A percentile compares a stretch with the other conserved stretches of the same genome.
These are phyloP conservation scores for Vaccinium myrtillus DNA, from an alignment of 148 eudicot species.

Conservation along the genomic window DNA sequence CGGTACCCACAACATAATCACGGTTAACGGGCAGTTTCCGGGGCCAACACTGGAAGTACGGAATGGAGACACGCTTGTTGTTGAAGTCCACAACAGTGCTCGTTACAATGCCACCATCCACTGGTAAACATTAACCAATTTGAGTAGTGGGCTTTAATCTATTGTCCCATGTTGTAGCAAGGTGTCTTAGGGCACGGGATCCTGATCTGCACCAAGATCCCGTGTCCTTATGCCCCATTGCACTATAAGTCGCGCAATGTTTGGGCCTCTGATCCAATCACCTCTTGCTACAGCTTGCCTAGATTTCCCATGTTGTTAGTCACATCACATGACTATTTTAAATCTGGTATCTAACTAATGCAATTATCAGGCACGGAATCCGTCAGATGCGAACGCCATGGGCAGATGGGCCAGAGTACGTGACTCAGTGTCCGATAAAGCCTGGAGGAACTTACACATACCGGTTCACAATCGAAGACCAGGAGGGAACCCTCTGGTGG, in stretches of 20 bases:
- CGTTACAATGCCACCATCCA: slow-evolving; percentile 76
- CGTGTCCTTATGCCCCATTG: neutral
- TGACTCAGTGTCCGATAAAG: slow-evolving; percentile 84
- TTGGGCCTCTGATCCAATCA: no score
- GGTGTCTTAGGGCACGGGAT: neutral
- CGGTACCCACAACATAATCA: slow-evolving; percentile 54
- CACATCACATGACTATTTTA: neutral
- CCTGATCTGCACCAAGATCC: neutral
- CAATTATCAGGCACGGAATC: slow-evolving; percentile 67
- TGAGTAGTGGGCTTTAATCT: neutral
- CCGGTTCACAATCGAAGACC: slow-evolving; percentile 63
- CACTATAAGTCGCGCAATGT: neutral
- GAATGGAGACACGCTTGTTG: slow-evolving; percentile 67
- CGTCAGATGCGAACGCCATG: slow-evolving; percentile 84
- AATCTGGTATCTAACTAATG: neutral
- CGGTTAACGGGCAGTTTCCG: slow-evolving; percentile 88
- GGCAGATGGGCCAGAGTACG: slow-evolving; percentile 92
- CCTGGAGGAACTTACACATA: slow-evolving; percentile 85
- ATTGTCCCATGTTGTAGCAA: neutral
- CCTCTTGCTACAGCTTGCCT: neutral
- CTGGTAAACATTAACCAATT: slow-evolving; percentile 45
- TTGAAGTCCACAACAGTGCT: slow-evolving; percentile 59
- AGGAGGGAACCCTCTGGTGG: slow-evolving; percentile 96
- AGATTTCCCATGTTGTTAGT: neutral
- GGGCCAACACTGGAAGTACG: slow-evolving; percentile 73